Base-by-base conservation (phyloP, 208 protist species). In the Trypanosoma congolense region DNA sequence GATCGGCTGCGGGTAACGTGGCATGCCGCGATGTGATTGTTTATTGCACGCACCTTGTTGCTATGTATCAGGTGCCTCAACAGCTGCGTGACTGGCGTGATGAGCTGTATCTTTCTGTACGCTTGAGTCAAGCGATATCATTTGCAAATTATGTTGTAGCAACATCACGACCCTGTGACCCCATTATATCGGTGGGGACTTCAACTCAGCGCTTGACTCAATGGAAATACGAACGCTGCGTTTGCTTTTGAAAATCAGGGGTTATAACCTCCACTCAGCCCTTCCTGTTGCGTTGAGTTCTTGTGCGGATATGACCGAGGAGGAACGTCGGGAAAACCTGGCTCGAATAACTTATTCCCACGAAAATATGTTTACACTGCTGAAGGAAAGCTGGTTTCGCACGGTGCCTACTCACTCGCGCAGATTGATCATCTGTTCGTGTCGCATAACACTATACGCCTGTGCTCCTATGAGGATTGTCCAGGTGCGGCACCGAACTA, bases 401-500 rank as follows among this genome's bases (percentile, higher is more conserved):
- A 88, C 49, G 70, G 86, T 57, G 73, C 72, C 10, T 83, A 94
- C 59, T 68, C 86, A 14, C 87, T 80, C 1, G 40, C 60, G 35
- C 87, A 94, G 65, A 94, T 94, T 58, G 87, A 94, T 57, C 87
- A 94, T 70, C 70, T 94, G 18, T 90, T 94, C 49, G 79, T 81
- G 55, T 83, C 73, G 22, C 21, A 42, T 12, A 66, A 52, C 16
- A 58, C 68, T 38, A 65, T 94, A 43, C n/a, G 45, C 5, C 61
- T 91, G 24, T 58, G 65, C 49, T n/a, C 58, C 12, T 94, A 82
- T 54, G n/a, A 74, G 6, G 59, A 83, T 56, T 94, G 83, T 68
- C 83, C 83, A n/a, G 83, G 90, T 58, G 73, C 68, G 16, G 58
- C 67, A 4, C 28, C 41, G 14, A 51, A 56, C 24, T 85, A 71